These are phyloP conservation scores for Skeletonema costatum DNA, from an alignment of 108 stramenopile genomes.

Conservation along the genomic window DNA sequence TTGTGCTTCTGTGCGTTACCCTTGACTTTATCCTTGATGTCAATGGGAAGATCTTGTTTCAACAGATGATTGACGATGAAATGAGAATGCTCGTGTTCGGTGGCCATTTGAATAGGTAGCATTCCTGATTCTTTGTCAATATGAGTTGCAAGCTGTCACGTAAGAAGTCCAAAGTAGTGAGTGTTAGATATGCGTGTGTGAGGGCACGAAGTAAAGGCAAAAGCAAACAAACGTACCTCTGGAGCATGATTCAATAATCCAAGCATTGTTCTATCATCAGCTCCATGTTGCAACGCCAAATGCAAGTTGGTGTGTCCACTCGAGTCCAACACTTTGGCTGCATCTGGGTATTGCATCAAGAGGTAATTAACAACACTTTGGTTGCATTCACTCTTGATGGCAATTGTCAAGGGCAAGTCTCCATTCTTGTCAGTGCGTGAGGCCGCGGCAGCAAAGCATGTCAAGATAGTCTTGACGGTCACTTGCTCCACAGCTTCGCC, in stretches of 20 bases:
- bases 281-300: conserved; percentile 73
- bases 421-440: conserved; percentile 85
- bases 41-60: conserved; percentile 80
- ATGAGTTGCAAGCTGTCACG: conserved; percentile 52
- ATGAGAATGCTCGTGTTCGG: conserved; percentile 78
- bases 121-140: conserved; percentile 73
- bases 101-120: conserved; percentile 80
- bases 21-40: conserved; percentile 76
- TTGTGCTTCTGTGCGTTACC: conserved; percentile 73
- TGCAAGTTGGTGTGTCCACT: conserved; percentile 72
- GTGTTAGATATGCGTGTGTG: background rate
- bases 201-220: background rate
- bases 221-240: conserved; percentile 24
- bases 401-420: conserved; percentile 69
- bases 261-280: conserved; percentile 79
- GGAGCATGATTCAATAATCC: conserved; percentile 82
- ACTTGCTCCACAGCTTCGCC: conserved; percentile 85
- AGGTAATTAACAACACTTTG: conserved; percentile 66
- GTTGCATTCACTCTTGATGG: conserved; percentile 69
- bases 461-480: conserved; percentile 78
- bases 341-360: conserved; percentile 75
- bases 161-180: background rate
- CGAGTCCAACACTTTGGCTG: conserved; percentile 61
- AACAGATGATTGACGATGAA: conserved; percentile 80
- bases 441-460: conserved; percentile 72